Evolutionary conservation across 805 yeast genomes (phyloP), one percentile per base, ranked within the genome.

Genomic region (Cephaloascus albidus): DNA sequence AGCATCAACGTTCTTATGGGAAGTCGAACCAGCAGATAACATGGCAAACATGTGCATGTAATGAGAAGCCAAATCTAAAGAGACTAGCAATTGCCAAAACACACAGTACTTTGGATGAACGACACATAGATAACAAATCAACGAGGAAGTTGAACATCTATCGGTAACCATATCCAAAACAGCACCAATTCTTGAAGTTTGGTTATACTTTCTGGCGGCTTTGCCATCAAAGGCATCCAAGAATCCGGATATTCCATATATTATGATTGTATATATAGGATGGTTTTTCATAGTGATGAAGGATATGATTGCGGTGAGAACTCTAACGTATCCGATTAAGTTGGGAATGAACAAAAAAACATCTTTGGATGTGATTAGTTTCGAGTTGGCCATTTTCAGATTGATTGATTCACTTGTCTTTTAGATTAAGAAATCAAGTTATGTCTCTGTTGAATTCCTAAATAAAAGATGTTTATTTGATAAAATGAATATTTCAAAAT

Each of bases 41-140:
- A 87, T 84, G 33, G 97, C 96, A 60, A 89, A 89, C 98, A 93
- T 93, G 65, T 93, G 98, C 85, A 93, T 85, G 65, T 93, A 93
- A 58, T 93, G 99, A 38, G 95, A 84, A 2, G 97, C 88, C 51
- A 93, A 72, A 48, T 85, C 94, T 50, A 93, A 68, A 10, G 94
- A 83, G 38, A 89, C 79, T 49, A 93, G 69, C 19, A 85, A 50
- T 64, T 93, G 99, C 80, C 90, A 89, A 6, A 78, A 47, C 10
- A 85, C 61, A 38, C 76, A 66, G 61, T 69, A 83, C 26, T 60
- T 51, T 5, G 97, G 97, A 54, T 85, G 90, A 36, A 84, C 66
- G 30, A 85, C 79, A 48, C 93, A 77, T 42, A 93, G 68, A 58
- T 75, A 93, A 58, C 95, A 88, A 49, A 93, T 79, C 52, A 93